Evolutionary conservation across 1,284 basidiomycete species (phyloP).

Genomic region (Cerioporus squamosus): DNA sequence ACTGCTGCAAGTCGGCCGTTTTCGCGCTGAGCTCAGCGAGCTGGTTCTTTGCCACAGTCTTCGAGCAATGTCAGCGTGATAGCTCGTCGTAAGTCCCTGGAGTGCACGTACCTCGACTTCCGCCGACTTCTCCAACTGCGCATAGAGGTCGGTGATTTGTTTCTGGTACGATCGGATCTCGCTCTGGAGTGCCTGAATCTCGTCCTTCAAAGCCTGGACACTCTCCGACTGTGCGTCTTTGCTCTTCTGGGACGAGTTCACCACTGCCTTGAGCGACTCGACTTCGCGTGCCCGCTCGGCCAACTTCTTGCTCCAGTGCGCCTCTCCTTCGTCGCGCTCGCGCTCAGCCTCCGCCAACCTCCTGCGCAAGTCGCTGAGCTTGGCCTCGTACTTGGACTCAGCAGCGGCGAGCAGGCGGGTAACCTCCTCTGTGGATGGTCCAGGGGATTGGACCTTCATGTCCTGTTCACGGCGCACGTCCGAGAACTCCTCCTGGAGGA

Average conservation of each 20-base stretch:
- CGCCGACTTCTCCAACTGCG: slow-evolving; percentile 52
- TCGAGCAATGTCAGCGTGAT: background rate
- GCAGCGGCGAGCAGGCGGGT: slow-evolving; percentile 77
- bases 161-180: slow-evolving; percentile 51
- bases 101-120: slow-evolving; percentile 59
- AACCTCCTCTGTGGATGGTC: slow-evolving; percentile 69
- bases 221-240: slow-evolving; percentile 64
- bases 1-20: slow-evolving; percentile 53
- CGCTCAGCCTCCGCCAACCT: slow-evolving; percentile 63
- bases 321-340: slow-evolving; percentile 80
- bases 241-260: slow-evolving; percentile 60
- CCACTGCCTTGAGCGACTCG: slow-evolving; percentile 66
- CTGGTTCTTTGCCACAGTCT: slow-evolving; percentile 53
- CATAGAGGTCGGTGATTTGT: slow-evolving; percentile 52
- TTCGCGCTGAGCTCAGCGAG: slow-evolving; percentile 48
- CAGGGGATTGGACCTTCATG: slow-evolving; percentile 45
- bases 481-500: slow-evolving; percentile 75
- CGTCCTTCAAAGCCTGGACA: slow-evolving; percentile 55
- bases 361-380: slow-evolving; percentile 69
- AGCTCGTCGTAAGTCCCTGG: background rate
- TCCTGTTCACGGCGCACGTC: slow-evolving; percentile 68
- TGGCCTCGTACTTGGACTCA: slow-evolving; percentile 78
- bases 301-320: slow-evolving; percentile 83
- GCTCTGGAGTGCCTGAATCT: slow-evolving; percentile 56
- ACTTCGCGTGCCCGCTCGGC: slow-evolving; percentile 77